phyloP scores from a whole-genome alignment of 1,284 basidiomycete species.

The Leccinum pseudoinsigne region DNA sequence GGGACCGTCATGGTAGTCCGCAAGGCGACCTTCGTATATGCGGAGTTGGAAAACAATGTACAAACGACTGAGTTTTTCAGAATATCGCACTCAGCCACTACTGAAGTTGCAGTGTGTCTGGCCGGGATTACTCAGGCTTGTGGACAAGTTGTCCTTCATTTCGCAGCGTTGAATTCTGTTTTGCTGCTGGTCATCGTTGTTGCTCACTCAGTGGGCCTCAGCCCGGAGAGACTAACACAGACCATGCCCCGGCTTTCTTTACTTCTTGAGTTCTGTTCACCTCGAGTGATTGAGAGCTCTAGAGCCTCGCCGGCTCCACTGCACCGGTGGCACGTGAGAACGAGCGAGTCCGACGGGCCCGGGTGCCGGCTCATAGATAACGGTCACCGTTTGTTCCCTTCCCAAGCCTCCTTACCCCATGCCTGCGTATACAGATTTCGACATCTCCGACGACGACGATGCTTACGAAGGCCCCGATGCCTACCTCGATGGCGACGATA shows the following conservation, averaged over 20 bases:
- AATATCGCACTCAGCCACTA: neutral
- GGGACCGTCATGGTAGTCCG: conserved; percentile 38
- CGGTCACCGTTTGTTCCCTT: neutral
- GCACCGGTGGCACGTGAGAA: conserved; percentile 16
- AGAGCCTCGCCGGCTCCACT: neutral
- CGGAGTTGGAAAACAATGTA: conserved; percentile 34
- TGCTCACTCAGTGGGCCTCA: neutral
- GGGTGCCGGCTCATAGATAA: neutral
- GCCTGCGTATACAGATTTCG: conserved; percentile 24
- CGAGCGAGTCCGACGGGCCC: neutral
- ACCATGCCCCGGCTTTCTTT: neutral
- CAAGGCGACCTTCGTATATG: conserved; percentile 6
- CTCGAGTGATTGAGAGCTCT: neutral
- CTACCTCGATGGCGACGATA: conserved; percentile 32
- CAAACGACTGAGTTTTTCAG: neutral
- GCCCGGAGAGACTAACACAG: neutral
- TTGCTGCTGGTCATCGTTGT: neutral
- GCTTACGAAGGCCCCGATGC: conserved; percentile 33
- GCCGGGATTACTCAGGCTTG: neutral
- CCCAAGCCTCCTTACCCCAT: conserved; percentile 16
- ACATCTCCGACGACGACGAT: conserved; percentile 33
- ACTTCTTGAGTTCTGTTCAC: neutral
- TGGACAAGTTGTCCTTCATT: neutral
- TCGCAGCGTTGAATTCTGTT: neutral
- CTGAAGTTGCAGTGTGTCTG: too few relatives aligned